Base-by-base conservation (phyloP, 1,284 basidiomycete species). In the Microbotryomycetes sp. region DNA sequence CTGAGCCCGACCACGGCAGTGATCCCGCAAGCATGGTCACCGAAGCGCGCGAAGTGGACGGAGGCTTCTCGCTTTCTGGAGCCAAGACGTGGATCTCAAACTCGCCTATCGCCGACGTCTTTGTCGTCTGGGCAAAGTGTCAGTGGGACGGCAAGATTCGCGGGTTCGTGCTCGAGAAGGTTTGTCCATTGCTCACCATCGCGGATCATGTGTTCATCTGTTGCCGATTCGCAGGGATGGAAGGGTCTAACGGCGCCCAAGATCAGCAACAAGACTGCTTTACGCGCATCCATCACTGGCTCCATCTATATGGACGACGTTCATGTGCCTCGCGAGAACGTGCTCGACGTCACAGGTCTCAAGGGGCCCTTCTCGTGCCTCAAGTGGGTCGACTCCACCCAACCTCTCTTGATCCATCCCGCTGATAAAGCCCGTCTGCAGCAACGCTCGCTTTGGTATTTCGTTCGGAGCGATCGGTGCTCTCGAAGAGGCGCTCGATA, bases 21-120 rank as follows among this genome's bases (percentile, higher is more conserved):
- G 70, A 71, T 56, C 71, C 71, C 15, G 62, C 85, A 18, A 85
- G 85, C 28, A 97, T 98, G 93, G 89, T 94, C 74, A 97, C 93
- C 0, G 86, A 82, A 29, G 94, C 91, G 16, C 85, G 85, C 67
- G 90, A 96, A 75, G 73, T 87, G 58, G 90, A 90, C 23, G 64
- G 62, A 7, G 91, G 91, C 3, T 96, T 87, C 76, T 77, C 89
- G 23, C 74, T 97, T 57, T 89, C 86, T 71, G 93, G 93, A 41
- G 87, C 86, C 76, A 97, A 97, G 80, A 97, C 91, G 0, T 97
- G 93, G 92, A 97, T 97, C 73, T 85, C 90, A 35, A 96, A 94
- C 73, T 57, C 67, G 7, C 73, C 73, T 11, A 67, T 73, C 45
- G 71, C 68, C 5, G 66, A 68, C 30, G 73, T 92, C 2, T 92